Percentiles rank a stretch among this genome's conserved stretches.
phyloP scores from a whole-genome alignment of 805 yeast species.

The fission yeast (Schizosaccharomyces pombe) region DNA sequence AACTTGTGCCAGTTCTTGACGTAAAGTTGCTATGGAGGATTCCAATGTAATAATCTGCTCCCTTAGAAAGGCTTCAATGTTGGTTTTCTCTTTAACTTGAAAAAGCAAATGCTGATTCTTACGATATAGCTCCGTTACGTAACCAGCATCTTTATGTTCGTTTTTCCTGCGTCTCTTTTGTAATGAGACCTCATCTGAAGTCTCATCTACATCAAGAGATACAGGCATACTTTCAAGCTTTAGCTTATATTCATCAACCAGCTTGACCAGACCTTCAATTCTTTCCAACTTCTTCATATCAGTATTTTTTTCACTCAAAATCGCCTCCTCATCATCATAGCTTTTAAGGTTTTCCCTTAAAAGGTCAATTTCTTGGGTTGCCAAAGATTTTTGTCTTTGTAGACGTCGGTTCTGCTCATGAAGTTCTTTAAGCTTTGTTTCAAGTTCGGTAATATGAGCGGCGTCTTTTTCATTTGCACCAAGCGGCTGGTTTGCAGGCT shows the following conservation, averaged over 20 bases:
- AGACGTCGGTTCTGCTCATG: constrained; percentile 14
- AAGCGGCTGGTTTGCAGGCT: too few relatives aligned
- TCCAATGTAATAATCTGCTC: neutral
- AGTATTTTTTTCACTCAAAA: constrained; percentile 8
- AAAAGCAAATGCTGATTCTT: constrained; percentile 7
- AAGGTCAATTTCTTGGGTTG: constrained; percentile 35
- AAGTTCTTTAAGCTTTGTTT: neutral
- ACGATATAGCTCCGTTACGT: neutral
- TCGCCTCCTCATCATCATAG: constrained; percentile 19
- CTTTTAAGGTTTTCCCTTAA: constrained; percentile 33
- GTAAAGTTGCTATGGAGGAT: neutral
- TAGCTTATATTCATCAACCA: constrained; percentile 33
- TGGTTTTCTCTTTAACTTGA: constrained; percentile 9
- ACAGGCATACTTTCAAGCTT: constrained; percentile 25
- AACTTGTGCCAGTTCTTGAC: neutral
- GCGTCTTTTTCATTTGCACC: too few relatives aligned
- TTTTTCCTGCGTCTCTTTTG: neutral
- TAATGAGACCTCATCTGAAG: neutral
- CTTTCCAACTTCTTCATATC: constrained; percentile 11
- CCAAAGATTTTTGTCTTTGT: constrained; percentile 28
- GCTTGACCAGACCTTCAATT: constrained; percentile 19
- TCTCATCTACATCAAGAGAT: constrained; percentile 13
- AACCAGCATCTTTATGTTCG: neutral
- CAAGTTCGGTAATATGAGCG: neutral
- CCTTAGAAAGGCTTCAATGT: constrained; percentile 14